Evolutionary conservation across 805 yeast genomes (phyloP).

Genomic region (Wickerhamomyces tratensis): DNA sequence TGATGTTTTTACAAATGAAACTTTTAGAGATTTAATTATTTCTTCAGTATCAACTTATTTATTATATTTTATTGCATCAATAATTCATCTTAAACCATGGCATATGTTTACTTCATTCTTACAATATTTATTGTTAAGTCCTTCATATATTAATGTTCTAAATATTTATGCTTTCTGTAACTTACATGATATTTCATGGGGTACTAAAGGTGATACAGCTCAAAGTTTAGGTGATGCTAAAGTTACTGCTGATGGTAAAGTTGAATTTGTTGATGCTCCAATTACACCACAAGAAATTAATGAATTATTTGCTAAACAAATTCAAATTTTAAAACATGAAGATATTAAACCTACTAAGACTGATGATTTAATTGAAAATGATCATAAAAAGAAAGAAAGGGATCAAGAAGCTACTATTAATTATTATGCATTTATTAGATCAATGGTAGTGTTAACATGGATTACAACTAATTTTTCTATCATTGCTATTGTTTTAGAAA

Average conservation of each 20-base stretch:
- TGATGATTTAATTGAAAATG: conserved; percentile 15
- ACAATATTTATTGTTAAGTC: conserved; percentile 84
- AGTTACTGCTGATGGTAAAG: conserved; percentile 52
- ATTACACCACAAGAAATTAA: conserved; percentile 73
- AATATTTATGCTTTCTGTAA: conserved; percentile 97
- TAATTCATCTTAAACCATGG: conserved; percentile 92
- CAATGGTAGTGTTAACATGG: conserved; percentile 86
- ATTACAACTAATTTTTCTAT: conserved; percentile 76
- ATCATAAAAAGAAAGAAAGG: conserved; percentile 23
- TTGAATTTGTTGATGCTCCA: conserved; percentile 58
- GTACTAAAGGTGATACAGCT: conserved; percentile 82
- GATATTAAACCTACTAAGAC: conserved; percentile 16
- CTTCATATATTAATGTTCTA: conserved; percentile 84
- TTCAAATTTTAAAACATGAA: conserved; percentile 41
- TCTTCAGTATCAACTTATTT: conserved; percentile 90
- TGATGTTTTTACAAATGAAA: conserved; percentile 42
- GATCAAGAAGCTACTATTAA: conserved; percentile 54
- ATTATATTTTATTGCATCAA: conserved; percentile 69
- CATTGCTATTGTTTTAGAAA: conserved; percentile 73
- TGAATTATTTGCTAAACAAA: conserved; percentile 54
- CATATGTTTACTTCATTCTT: conserved; percentile 79
- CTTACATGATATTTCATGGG: conserved; percentile 98
- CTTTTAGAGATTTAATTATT: conserved; percentile 68
- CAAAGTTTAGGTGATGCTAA: conserved; percentile 81
- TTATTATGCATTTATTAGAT: conserved; percentile 85